Evolutionary conservation across 768 basidiomycete species (phyloP).

Genomic region (Austroboletus festivus): DNA sequence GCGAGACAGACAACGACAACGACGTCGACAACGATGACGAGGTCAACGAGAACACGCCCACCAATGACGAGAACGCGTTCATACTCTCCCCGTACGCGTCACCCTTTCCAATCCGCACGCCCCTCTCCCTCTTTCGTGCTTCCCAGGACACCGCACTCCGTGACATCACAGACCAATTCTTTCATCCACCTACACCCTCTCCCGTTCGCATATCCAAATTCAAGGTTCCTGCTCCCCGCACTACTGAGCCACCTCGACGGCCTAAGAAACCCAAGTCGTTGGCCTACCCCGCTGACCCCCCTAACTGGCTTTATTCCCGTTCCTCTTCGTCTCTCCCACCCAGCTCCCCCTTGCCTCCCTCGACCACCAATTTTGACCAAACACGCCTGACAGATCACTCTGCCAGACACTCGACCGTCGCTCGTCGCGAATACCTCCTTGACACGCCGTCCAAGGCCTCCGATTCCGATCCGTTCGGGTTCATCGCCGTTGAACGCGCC

Average conservation of each 20-base stretch:
- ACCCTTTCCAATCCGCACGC: constrained; percentile 21
- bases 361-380: constrained; percentile 17
- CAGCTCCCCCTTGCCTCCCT: constrained; percentile 31
- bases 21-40: constrained; percentile 21
- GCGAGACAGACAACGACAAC: constrained; percentile 24
- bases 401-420: constrained; percentile 1
- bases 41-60: constrained; percentile 18
- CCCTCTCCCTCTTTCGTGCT: constrained; percentile 17
- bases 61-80: constrained; percentile 16
- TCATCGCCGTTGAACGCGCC: constrained; percentile 51
- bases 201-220: constrained; percentile 25
- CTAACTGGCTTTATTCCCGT: constrained; percentile 26
- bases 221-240: constrained; percentile 9
- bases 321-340: constrained; percentile 33
- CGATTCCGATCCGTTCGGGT: constrained; percentile 55
- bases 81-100: constrained; percentile 9
- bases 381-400: constrained; percentile 1
- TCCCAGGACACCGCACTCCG: constrained; percentile 25
- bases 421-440: constrained; percentile 19
- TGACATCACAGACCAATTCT: constrained; percentile 35
- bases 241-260: constrained; percentile 28
- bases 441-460: constrained; percentile 23
- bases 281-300: constrained; percentile 31
- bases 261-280: constrained; percentile 33
- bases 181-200: constrained; percentile 33